phyloP scores from a whole-genome alignment of 768 basidiomycete genomes.

The Collybiopsis confluens region DNA sequence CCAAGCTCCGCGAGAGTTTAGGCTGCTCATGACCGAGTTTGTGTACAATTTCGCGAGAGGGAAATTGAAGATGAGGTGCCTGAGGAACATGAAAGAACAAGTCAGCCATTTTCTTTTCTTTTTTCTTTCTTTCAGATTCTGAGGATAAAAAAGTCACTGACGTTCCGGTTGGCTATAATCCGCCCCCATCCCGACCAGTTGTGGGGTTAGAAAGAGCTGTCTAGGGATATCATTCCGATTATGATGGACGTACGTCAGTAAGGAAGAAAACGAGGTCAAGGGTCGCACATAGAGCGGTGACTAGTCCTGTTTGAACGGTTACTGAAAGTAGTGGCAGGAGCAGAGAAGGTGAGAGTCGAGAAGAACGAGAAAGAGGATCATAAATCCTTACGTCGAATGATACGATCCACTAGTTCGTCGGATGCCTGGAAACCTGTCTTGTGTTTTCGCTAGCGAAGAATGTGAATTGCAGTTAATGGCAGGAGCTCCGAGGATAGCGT shows the following conservation, averaged over 20 bases:
- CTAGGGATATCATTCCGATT: no score
- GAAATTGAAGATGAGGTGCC: constrained; percentile 30
- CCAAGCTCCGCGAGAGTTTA: constrained; percentile 31
- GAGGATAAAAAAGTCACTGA: background rate
- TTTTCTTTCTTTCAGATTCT: background rate
- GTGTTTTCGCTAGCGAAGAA: constrained; percentile 22
- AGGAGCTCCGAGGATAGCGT: no score
- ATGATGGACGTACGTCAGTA: constrained; percentile 4
- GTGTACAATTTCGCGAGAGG: constrained; percentile 33
- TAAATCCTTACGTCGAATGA: constrained; percentile 24
- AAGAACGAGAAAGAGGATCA: constrained; percentile 5
- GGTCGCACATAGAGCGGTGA: constrained; percentile 28
- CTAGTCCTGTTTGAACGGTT: constrained; percentile 30
- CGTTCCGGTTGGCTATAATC: constrained; percentile 13
- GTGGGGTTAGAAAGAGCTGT: no score
- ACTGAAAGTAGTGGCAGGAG: constrained; percentile 13
- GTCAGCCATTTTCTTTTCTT: no score
- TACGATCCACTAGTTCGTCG: constrained; percentile 31
- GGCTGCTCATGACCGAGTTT: constrained; percentile 29
- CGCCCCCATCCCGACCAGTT: no score
- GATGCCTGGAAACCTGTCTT: constrained; percentile 33
- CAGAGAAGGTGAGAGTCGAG: background rate
- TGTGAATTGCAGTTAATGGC: no score
- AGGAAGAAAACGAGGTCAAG: constrained; percentile 27
- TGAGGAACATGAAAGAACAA: background rate